A percentile compares a stretch with the other conserved stretches of the same genome.
Evolutionary conservation across 345 rosid species (phyloP).

Genomic region (Aethionema arabicum): DNA sequence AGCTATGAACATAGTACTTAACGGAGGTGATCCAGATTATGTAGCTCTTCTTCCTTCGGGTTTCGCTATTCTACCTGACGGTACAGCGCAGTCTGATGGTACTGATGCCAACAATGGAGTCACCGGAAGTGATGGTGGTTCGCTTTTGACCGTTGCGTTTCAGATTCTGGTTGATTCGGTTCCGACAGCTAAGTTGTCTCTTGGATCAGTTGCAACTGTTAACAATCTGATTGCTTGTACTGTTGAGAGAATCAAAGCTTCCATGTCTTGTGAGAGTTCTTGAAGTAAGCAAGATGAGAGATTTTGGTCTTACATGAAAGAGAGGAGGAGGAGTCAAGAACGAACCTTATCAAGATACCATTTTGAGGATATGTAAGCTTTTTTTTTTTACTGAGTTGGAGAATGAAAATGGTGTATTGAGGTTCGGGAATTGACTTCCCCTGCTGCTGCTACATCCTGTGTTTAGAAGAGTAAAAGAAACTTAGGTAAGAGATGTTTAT

Average conservation of each 20-base stretch:
- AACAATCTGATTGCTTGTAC: conserved; percentile 89
- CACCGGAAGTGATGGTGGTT: conserved; percentile 48
- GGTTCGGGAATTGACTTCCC: conserved; percentile 99
- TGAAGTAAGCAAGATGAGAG: conserved; percentile 26
- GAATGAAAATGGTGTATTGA: conserved; percentile 39
- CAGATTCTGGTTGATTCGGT: conserved; percentile 93
- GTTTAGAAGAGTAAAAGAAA: background rate
- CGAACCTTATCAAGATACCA: conserved; percentile 75
- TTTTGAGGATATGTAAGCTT: conserved; percentile 24
- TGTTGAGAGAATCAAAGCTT: conserved; percentile 87
- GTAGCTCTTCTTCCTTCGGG: conserved; percentile 78
- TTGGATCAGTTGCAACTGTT: conserved; percentile 95
- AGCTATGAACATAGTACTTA: conserved; percentile 67
- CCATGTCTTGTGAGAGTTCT: conserved; percentile 62
- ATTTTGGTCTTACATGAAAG: conserved; percentile 3
- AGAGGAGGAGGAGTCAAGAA: conserved; percentile 69
- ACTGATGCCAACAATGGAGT: conserved; percentile 17
- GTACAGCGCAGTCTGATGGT: conserved; percentile 30
- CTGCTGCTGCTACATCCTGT: conserved; percentile 28
- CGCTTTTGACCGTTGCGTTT: conserved; percentile 88
- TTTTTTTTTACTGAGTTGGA: conserved; percentile 22
- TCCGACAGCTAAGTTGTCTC: conserved; percentile 90
- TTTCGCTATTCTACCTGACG: conserved; percentile 77
- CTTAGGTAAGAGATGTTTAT: conserved; percentile 15
- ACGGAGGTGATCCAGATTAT: conserved; percentile 72